Conservation (phyloP, 805 yeast genomes). For the Saccharomycopsis oosterbeekiorum region DNA sequence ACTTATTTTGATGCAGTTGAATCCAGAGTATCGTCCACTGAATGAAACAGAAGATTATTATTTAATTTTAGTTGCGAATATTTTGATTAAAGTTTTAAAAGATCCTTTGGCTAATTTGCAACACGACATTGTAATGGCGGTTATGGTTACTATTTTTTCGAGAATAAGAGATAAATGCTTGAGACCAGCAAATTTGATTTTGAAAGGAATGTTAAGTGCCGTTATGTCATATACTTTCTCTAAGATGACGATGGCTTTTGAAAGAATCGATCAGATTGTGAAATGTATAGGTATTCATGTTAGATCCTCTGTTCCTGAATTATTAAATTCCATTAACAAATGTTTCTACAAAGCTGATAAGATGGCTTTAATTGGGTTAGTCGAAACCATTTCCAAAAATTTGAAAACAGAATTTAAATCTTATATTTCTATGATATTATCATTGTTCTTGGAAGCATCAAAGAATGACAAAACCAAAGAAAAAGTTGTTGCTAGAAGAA, state of each 20-base stretch:
- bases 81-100: slow-evolving; percentile 70
- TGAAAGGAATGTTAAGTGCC: slow-evolving; percentile 79
- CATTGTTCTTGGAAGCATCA: slow-evolving; percentile 63
- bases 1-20: slow-evolving; percentile 65
- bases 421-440: slow-evolving; percentile 68
- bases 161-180: slow-evolving; percentile 84
- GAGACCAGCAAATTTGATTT: slow-evolving; percentile 75
- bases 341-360: slow-evolving; percentile 60
- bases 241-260: slow-evolving; percentile 78
- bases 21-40: slow-evolving; percentile 66
- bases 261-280: slow-evolving; percentile 73
- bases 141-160: slow-evolving; percentile 84
- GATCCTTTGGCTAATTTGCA: slow-evolving; percentile 80
- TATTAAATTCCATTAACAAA: slow-evolving; percentile 66
- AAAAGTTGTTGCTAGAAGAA: slow-evolving; percentile 55
- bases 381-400: slow-evolving; percentile 78
- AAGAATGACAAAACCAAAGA: slow-evolving; percentile 52
- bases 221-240: slow-evolving; percentile 75
- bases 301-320: slow-evolving; percentile 66
- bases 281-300: slow-evolving; percentile 83
- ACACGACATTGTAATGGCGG: slow-evolving; percentile 89
- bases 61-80: slow-evolving; percentile 88
- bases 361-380: slow-evolving; percentile 64
- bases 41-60: slow-evolving; percentile 77
- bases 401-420: slow-evolving; percentile 87